Evolutionary conservation across 257 asterid species (phyloP), one percentile per base, ranked within the genome.

Genomic region (Solanum corneliomulleri): DNA sequence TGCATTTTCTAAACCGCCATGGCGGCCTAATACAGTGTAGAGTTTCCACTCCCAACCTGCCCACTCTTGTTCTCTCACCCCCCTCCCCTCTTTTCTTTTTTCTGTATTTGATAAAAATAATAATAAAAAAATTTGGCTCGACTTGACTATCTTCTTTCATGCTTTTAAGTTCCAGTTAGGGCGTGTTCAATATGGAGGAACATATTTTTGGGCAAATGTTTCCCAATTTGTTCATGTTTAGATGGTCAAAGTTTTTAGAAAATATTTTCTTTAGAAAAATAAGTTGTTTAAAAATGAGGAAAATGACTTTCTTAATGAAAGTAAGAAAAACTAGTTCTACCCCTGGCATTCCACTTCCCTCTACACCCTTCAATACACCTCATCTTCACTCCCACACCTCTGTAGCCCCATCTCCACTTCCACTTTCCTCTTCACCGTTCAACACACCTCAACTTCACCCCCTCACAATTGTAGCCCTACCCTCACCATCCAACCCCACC

Each of bases 1-100:
- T 87, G 87, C 5, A 29, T 71, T 75, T 62, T 52, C 77, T 49
- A 64, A 90, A 86, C 93, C 90, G 92, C 92, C 94, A 23, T 90
- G 92, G 92, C 90, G 84, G 91, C 91, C 93, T 60, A 70, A 39
- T 39, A 39, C 33, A 75, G 11, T 23, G 56, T 74, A 39, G 56
- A 74, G 9, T 39, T 74, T 39, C 47, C 45, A n/a, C 31, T 39
- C 33, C 31, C 52, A 37, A 39, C 33, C 33, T 74, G 20, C 47
- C 10, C 56, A 39, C 20, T 16, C 82, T 75, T 39, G 20, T 21
- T n/a, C 42, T n/a, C 60, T 76, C 60, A 42, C 13, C 83, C 60
- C 58, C 23, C 45, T 33, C 83, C 60, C 25, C 37, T 42, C 13
- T 45, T 76, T 41, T 47, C 35, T 41, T 23, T 76, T 69, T 76